Evolutionary conservation across 2,329 filamentous ascomycete genomes (phyloP).

Genomic region (Colletotrichum tamarilloi): DNA sequence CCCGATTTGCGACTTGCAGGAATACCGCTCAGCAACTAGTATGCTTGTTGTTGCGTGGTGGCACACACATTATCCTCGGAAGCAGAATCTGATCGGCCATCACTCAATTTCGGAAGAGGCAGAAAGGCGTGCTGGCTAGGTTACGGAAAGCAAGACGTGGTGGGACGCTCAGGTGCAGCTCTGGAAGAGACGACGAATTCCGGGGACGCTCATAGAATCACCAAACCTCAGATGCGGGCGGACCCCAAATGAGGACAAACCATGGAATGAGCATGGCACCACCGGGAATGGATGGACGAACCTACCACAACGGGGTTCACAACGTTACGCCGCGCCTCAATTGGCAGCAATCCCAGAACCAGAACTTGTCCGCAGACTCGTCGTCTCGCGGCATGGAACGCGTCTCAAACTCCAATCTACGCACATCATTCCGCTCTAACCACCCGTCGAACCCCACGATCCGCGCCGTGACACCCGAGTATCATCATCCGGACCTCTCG

Average conservation of each 20-base stretch:
- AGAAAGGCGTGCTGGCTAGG: constrained; percentile 20
- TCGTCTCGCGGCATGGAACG: constrained; percentile 45
- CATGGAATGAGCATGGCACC: constrained; percentile 59
- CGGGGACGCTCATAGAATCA: constrained; percentile 2
- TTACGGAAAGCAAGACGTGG: constrained; percentile 25
- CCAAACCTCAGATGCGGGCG: constrained; percentile 30
- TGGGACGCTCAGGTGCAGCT: constrained; percentile 19
- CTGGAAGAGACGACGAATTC: constrained; percentile 7
- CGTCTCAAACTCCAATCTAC: constrained; percentile 47
- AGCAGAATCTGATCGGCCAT: constrained; percentile 4
- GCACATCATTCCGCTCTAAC: constrained; percentile 47
- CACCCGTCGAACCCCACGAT: constrained; percentile 57
- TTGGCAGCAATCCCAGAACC: constrained; percentile 44
- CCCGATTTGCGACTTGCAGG: constrained; percentile 7
- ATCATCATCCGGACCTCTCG: constrained; percentile 26
- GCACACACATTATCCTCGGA: constrained; percentile 15
- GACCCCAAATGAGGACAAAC: constrained; percentile 49
- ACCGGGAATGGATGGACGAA: constrained; percentile 58
- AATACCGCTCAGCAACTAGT: constrained; percentile 16
- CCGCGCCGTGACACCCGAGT: constrained; percentile 75
- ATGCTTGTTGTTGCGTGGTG: constrained; percentile 29
- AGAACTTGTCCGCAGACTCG: constrained; percentile 34
- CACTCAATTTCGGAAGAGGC: background rate
- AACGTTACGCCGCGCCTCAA: constrained; percentile 48
- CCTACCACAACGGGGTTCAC: constrained; percentile 49